These are phyloP conservation scores for Moringa oleifera DNA, from an alignment of 345 rosid species.

Conservation along the genomic window DNA sequence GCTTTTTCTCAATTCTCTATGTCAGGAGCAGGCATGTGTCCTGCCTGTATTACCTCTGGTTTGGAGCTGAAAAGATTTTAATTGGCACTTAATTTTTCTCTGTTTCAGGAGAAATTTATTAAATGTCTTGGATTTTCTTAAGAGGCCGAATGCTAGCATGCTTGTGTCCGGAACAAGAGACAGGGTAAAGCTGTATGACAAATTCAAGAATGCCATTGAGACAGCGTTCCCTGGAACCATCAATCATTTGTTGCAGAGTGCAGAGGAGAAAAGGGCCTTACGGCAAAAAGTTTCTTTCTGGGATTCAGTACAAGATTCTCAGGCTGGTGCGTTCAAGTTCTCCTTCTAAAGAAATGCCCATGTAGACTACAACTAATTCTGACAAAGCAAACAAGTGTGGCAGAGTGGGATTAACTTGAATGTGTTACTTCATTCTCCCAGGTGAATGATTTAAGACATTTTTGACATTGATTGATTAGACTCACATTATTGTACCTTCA, in stretches of 20 bases:
- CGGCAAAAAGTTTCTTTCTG: constrained; percentile 67
- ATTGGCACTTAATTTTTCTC: not conserved
- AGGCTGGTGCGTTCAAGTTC: constrained; percentile 77
- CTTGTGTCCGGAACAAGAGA: constrained; percentile 89
- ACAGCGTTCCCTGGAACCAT: constrained; percentile 57
- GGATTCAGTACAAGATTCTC: constrained; percentile 69
- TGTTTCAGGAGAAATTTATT: constrained; percentile 75
- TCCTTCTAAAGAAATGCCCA: constrained; percentile 32
- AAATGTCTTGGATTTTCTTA: constrained; percentile 78
- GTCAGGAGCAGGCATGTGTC: not conserved
- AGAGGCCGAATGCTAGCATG: constrained; percentile 74
- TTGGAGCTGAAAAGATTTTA: not conserved
- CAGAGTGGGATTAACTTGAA: not conserved
- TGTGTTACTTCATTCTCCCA: too few relatives aligned
- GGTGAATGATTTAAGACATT: constrained; percentile 10
- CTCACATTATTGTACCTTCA: not conserved
- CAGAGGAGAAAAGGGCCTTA: constrained; percentile 44
- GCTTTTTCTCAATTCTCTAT: too few relatives aligned
- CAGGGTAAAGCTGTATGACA: constrained; percentile 67
- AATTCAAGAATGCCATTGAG: constrained; percentile 70
- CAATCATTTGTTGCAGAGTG: constrained; percentile 42
- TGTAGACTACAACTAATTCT: not conserved
- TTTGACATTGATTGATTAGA: constrained; percentile 15
- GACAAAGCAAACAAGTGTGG: not conserved
- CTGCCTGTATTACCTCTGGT: not conserved